phyloP scores from a whole-genome alignment of 768 basidiomycete species.

The Lactarius evosmus region DNA sequence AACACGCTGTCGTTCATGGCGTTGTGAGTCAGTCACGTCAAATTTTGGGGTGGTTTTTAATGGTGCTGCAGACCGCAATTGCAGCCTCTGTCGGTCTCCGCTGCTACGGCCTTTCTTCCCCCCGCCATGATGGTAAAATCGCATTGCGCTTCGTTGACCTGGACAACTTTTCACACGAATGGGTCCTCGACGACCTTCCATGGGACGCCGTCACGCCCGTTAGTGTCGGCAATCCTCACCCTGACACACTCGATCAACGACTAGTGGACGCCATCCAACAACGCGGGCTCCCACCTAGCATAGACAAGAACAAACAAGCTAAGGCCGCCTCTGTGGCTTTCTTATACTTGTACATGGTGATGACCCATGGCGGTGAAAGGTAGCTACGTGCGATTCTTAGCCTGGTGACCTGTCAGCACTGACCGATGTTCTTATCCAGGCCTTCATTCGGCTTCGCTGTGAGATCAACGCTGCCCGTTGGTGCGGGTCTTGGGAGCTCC shows the following conservation, averaged over 20 bases:
- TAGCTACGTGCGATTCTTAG: conserved; percentile 37
- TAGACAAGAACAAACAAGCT: conserved; percentile 37
- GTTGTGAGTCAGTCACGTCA: conserved; percentile 57
- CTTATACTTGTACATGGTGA: conserved; percentile 89
- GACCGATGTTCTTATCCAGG: conserved; percentile 39
- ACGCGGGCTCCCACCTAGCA: conserved; percentile 38
- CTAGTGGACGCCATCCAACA: conserved; percentile 69
- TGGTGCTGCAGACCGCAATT: conserved; percentile 69
- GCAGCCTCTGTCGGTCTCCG: conserved; percentile 94
- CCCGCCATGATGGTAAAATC: conserved; percentile 68
- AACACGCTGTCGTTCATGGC: conserved; percentile 98
- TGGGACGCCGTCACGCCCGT: conserved; percentile 70
- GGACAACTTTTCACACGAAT: conserved; percentile 71
- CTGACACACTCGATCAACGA: conserved; percentile 65
- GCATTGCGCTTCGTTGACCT: conserved; percentile 80
- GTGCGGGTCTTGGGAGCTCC: conserved; percentile 95
- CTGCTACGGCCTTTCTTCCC: conserved; percentile 83
- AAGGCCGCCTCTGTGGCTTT: conserved; percentile 65
- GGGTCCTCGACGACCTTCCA: conserved; percentile 73
- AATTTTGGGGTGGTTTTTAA: conserved; percentile 12
- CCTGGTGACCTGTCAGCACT: neutral
- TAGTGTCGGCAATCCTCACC: conserved; percentile 50
- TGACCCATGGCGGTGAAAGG: conserved; percentile 56
- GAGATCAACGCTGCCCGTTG: conserved; percentile 87
- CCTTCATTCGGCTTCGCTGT: conserved; percentile 76